Base-by-base conservation (phyloP, 148 eudicot genomes). In the Camellia lanceoleosa region DNA sequence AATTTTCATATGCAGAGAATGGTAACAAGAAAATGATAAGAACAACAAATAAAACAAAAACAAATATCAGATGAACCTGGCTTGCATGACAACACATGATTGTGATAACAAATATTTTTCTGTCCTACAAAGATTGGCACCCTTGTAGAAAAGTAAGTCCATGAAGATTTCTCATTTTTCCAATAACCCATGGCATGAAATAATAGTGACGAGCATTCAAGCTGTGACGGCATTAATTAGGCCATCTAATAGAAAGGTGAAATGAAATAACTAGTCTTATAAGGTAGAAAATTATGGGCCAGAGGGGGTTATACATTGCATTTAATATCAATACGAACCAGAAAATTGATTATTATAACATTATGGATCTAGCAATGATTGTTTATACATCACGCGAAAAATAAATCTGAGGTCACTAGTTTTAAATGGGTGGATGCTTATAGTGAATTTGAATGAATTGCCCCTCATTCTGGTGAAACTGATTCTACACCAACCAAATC, bases 331-430 rank as follows among this genome's bases (percentile, higher is more conserved):
- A 60, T 3, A 60, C 13, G 11, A 75, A 61, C 68, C 52, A 75
- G 20, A 72, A 41, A 42, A 73, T 73, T 63, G 51, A 56, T 38
- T 52, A 20, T 63, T 65, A 65, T 66, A 72, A 30, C 62, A 56
- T 79, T 47, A 56, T 46, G 41, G 13, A 59, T 61, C 44, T 56
- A 67, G 42, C 5, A 68, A 11, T 65, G 59, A 46, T 16, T 12
- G 46, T 41, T 43, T n/a, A 68, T 54, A 42, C 2, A 55, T 3
- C 13, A 18, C 78, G 8, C 19, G 18, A 11, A 30, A 67, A 63
- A 20, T 16, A 16, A 63, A 38, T 51, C 19, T 67, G 18, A 67
- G 70, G 18, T 16, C 19, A 15, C 8, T 18, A 30, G 43, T 77
- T 42, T 30, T 30, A 30, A 30, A 30, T 30, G 38, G 1, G 38